Conservation (phyloP, 495 filamentous ascomycete genomes). For the Podospora sp. region DNA sequence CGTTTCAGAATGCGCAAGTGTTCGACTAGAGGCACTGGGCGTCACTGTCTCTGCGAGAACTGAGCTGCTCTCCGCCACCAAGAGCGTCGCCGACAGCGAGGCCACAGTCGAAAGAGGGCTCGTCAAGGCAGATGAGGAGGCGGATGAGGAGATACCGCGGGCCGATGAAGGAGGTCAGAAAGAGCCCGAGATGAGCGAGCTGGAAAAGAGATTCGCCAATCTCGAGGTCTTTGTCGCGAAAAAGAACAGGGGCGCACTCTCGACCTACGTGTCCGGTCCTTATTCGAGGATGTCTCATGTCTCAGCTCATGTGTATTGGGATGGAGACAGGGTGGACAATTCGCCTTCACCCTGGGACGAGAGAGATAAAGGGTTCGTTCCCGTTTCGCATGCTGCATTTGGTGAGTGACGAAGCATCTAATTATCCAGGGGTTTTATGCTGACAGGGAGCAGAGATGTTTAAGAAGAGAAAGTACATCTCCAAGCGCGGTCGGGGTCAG, state of each 20-base stretch:
- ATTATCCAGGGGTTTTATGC: neutral
- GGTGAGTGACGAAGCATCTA: neutral
- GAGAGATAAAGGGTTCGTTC: neutral
- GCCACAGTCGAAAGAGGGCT: neutral
- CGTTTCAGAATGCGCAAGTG: neutral
- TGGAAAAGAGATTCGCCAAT: neutral
- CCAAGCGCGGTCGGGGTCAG: neutral
- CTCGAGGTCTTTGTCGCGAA: neutral
- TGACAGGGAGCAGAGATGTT: neutral
- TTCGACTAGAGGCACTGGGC: conserved; percentile 5
- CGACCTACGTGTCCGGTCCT: conserved; percentile 1
- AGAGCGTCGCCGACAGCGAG: neutral
- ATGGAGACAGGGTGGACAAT: conserved; percentile 1
- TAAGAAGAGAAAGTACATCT: conserved; percentile 5
- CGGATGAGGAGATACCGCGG: conserved; percentile 7
- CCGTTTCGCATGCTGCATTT: neutral
- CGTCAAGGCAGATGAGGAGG: neutral
- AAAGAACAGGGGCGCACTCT: conserved; percentile 1
- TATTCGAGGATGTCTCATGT: conserved; percentile 3
- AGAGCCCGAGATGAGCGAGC: conserved; percentile 1
- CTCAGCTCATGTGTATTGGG: neutral
- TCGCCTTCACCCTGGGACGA: neutral
- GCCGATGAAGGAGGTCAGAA: neutral
- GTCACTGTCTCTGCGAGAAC: conserved; percentile 11
- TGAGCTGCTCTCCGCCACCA: neutral